Evolutionary conservation across 768 basidiomycete genomes (phyloP).

Genomic region (Auricularia auricula-judae): DNA sequence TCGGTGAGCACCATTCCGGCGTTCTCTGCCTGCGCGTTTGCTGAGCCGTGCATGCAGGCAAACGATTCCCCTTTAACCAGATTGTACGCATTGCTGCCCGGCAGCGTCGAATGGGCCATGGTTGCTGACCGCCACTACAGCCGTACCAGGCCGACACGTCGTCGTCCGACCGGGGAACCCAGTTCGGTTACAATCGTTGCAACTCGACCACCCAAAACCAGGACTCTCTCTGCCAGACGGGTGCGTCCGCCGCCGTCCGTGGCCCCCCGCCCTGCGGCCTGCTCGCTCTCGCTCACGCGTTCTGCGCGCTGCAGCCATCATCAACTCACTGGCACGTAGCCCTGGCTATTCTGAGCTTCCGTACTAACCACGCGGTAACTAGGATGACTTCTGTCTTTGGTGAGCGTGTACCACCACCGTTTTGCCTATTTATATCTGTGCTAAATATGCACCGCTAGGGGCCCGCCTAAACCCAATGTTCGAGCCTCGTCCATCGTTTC

Average conservation of each 20-base stretch:
- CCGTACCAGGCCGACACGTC: conserved; percentile 22
- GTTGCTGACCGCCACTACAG: conserved; percentile 3
- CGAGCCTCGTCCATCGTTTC: not conserved
- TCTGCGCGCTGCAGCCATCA: not conserved
- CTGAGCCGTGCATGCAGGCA: not conserved
- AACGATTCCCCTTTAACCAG: not conserved
- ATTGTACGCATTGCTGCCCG: not conserved
- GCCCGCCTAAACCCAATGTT: not conserved
- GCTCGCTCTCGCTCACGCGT: not conserved
- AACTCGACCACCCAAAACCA: conserved; percentile 55
- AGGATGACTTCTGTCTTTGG: not conserved
- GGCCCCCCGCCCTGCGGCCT: conserved; percentile 12
- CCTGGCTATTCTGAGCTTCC: not conserved
- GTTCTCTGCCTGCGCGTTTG: too few species aligned
- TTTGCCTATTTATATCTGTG: not conserved
- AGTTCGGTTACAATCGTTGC: conserved; percentile 56
- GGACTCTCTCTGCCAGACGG: conserved; percentile 57
- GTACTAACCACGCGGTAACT: not conserved
- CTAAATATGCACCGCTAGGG: not conserved
- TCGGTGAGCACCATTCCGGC: not conserved
- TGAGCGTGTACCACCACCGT: not conserved
- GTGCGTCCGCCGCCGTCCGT: conserved; percentile 44
- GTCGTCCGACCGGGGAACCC: conserved; percentile 37
- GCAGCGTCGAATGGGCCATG: too few species aligned
- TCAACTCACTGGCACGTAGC: not conserved